Percentiles rank a stretch among this genome's conserved stretches.
Evolutionary conservation across 108 stramenopile species (phyloP).

Genomic region (Fragilaria radians): DNA sequence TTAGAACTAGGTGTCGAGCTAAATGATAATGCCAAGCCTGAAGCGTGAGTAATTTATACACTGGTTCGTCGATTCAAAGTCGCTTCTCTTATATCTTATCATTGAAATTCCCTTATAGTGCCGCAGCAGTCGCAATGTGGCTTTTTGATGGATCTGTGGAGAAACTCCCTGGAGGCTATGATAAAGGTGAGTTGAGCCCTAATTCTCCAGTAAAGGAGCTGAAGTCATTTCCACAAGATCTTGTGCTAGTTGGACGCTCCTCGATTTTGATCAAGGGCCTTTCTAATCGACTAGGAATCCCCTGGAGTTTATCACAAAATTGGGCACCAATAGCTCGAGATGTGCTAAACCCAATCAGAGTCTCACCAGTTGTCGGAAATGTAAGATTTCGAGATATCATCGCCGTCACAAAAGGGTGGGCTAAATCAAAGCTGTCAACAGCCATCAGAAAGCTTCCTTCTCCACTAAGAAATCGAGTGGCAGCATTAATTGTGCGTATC

Average conservation of each 20-base stretch:
- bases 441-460: constrained; percentile 47
- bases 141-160: constrained; percentile 79
- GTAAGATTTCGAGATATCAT: constrained; percentile 62
- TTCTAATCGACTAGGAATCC: constrained; percentile 73
- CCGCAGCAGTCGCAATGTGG: constrained; percentile 90
- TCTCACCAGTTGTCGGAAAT: constrained; percentile 12
- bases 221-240: constrained; percentile 88
- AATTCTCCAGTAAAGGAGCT: constrained; percentile 89
- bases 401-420: constrained; percentile 47
- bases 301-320: constrained; percentile 78
- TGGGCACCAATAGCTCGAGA: constrained; percentile 75
- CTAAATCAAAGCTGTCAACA: constrained; percentile 44
- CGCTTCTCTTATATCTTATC: background rate
- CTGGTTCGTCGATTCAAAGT: too few species aligned
- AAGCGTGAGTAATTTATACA: constrained; percentile 39
- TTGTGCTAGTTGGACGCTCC: constrained; percentile 89
- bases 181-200: constrained; percentile 74
- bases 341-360: constrained; percentile 20
- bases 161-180: constrained; percentile 86
- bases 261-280: constrained; percentile 92
- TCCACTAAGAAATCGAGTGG: constrained; percentile 49
- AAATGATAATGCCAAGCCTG: constrained; percentile 58
- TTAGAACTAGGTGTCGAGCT: constrained; percentile 83
- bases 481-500: constrained; percentile 36
- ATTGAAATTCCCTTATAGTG: background rate